Evolutionary conservation across 2,329 filamentous ascomycete genomes (phyloP).

Genomic region (Penicillium sp.): DNA sequence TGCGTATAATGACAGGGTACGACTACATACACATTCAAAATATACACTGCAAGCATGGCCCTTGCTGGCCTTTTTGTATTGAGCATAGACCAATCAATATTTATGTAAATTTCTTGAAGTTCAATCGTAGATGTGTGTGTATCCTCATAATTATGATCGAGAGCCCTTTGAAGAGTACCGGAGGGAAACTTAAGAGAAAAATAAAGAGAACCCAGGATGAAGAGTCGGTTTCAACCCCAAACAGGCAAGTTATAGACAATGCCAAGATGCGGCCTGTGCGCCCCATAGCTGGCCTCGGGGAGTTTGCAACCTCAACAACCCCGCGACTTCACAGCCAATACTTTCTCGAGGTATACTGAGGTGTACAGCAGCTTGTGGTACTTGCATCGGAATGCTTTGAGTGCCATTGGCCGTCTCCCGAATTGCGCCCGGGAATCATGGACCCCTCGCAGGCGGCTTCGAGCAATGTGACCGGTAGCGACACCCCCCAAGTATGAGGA

Average conservation of each 20-base stretch:
- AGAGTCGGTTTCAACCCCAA: neutral
- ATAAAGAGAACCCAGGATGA: neutral
- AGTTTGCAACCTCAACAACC: constrained; percentile 10
- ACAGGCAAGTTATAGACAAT: neutral
- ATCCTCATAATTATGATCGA: no score
- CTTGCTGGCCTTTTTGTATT: neutral
- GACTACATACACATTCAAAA: constrained; percentile 29
- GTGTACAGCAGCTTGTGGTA: constrained; percentile 4
- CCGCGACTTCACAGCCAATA: constrained; percentile 5
- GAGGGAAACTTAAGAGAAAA: no score
- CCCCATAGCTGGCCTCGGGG: constrained; percentile 7
- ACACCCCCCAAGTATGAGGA: neutral
- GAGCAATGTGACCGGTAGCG: constrained; percentile 69
- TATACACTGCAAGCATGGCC: constrained; percentile 11
- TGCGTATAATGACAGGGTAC: constrained; percentile 37
- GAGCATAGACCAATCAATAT: constrained; percentile 13
- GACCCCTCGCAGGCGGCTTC: constrained; percentile 57
- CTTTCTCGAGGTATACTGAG: neutral
- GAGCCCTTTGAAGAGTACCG: no score
- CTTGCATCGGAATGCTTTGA: constrained; percentile 30
- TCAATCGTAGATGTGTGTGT: neutral
- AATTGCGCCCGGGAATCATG: constrained; percentile 38
- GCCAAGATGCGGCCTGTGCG: constrained; percentile 13
- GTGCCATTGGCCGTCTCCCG: constrained; percentile 22
- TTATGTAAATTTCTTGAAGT: neutral